Base-by-base conservation (phyloP, 495 filamentous ascomycete genomes). In the Trichoderma virens region DNA sequence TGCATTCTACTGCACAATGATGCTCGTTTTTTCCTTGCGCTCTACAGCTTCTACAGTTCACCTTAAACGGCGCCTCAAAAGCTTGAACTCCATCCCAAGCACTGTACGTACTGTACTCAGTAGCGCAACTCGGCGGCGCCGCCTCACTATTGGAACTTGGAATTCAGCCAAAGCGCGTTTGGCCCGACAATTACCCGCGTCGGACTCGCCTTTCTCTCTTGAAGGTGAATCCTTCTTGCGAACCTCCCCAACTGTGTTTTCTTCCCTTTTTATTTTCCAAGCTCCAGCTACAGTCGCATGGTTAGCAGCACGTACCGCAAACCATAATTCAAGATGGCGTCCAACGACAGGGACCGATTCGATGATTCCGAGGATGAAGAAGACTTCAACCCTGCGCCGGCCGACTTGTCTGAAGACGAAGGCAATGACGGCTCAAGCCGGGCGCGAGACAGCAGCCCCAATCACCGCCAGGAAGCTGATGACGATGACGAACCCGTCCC, bases 341-440 rank as follows among this genome's bases (percentile, higher is more conserved):
- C 70, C 31, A 77, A 82, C 62, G 76, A 83, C 35, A 77, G 13
- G 5, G 28, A 35, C 34, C 51, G 83, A 56, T 85, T 83, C 60
- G 70, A 70, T 63, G 87, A 85, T 56, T 88, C 86, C 59, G 88
- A 88, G 31, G 88, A 90, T 64, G 87, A 90, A 62, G 87, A 89
- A 65, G 86, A 90, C 65, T 90, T 91, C 74, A 90, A 91, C 69
- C 88, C 88, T 43, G 78, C 75, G 25, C 81, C 82, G 14, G 83
- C 74, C 31, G 82, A 86, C 62, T 75, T 86, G 6, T 89, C 87
- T 6, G 87, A 88, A 60, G 81, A 81, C 62, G 88, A 89, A 80
- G 59, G 77, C 70, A 66, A 70, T 31, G 73, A 76, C 69, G 76
- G 25, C 51, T 56, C 51, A 79, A 60, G 65, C 77, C 67, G 67